Evolutionary conservation across 129 eudicot species (phyloP).

Genomic region (Sambucus nigra): DNA sequence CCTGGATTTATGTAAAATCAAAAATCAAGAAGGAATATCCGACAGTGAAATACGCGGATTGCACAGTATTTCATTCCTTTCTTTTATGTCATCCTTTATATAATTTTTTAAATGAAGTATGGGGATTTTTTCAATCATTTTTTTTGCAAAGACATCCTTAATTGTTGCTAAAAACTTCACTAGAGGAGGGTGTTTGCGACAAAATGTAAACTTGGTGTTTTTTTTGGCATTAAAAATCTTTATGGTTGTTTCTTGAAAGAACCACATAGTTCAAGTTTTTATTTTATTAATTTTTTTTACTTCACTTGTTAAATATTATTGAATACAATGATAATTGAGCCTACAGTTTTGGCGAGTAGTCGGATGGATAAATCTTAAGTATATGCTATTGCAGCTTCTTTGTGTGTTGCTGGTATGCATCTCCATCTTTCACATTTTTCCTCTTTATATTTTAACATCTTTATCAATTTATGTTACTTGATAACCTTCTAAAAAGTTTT

Average conservation of each 20-base stretch:
- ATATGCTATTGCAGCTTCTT: constrained; percentile 78
- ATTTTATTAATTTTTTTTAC: background rate
- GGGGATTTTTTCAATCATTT: too few species aligned
- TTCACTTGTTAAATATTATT: background rate
- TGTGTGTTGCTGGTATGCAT: constrained; percentile 71
- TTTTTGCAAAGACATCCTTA: too few species aligned
- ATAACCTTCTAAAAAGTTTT: background rate
- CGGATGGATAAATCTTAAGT: constrained; percentile 89
- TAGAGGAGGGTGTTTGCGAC: too few species aligned
- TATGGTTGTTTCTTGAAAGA: too few species aligned
- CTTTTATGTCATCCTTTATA: too few species aligned
- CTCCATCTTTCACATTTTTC: background rate
- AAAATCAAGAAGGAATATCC: constrained; percentile 83
- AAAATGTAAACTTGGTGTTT: too few species aligned
- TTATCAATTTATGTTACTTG: background rate
- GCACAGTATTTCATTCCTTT: constrained; percentile 52
- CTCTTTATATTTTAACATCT: background rate
- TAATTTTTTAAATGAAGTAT: too few species aligned
- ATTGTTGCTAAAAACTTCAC: too few species aligned
- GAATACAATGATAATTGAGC: background rate
- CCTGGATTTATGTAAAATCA: constrained; percentile 67
- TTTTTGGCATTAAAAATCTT: too few species aligned
- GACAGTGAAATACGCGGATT: constrained; percentile 71
- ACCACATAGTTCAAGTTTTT: too few species aligned
- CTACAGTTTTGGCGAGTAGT: constrained; percentile 88